Evolutionary conservation across 1,284 basidiomycete genomes (phyloP).

Genomic region (Phenoliferia sp.): DNA sequence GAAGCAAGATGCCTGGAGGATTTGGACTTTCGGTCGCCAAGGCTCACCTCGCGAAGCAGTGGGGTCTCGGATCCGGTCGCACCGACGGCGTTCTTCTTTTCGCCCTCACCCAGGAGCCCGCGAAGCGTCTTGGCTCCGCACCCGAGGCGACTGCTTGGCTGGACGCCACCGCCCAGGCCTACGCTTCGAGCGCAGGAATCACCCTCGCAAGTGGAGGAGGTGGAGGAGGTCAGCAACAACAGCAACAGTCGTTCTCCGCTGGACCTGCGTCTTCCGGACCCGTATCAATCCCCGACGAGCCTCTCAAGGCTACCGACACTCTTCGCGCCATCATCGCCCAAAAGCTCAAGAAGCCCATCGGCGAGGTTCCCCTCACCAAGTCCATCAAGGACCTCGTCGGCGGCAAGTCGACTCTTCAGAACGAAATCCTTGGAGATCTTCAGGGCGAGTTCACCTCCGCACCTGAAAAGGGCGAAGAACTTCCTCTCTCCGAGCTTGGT

Average conservation of each 20-base stretch:
- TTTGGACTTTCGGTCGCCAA: slow-evolving; percentile 96
- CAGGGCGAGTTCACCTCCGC: slow-evolving; percentile 56
- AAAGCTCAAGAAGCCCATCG: slow-evolving; percentile 92
- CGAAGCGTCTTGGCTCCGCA: slow-evolving; percentile 89
- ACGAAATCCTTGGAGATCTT: slow-evolving; percentile 38
- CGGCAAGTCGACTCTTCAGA: slow-evolving; percentile 84
- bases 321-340: slow-evolving; percentile 87
- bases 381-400: slow-evolving; percentile 97
- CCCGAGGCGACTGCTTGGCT: slow-evolving; percentile 90
- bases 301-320: slow-evolving; percentile 86
- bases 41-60: slow-evolving; percentile 77
- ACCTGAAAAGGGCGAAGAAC: slow-evolving; percentile 96
- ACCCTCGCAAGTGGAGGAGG: slow-evolving; percentile 65
- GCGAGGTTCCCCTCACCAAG: slow-evolving; percentile 86
- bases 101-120: slow-evolving; percentile 84
- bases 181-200: slow-evolving; percentile 83
- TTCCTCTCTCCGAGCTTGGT: slow-evolving; percentile 91
- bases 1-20: slow-evolving; percentile 96
- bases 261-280: slow-evolving; percentile 52
- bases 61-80: slow-evolving; percentile 86
- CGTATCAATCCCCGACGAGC: slow-evolving; percentile 77
- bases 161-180: slow-evolving; percentile 74
- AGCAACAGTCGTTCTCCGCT: slow-evolving; percentile 13
- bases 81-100: slow-evolving; percentile 87
- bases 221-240: slow-evolving; percentile 32